A percentile compares a stretch with the other conserved stretches of the same genome.
These are phyloP conservation scores for Solanum bukasovii DNA, from an alignment of 257 asterid species.

Conservation along the genomic window DNA sequence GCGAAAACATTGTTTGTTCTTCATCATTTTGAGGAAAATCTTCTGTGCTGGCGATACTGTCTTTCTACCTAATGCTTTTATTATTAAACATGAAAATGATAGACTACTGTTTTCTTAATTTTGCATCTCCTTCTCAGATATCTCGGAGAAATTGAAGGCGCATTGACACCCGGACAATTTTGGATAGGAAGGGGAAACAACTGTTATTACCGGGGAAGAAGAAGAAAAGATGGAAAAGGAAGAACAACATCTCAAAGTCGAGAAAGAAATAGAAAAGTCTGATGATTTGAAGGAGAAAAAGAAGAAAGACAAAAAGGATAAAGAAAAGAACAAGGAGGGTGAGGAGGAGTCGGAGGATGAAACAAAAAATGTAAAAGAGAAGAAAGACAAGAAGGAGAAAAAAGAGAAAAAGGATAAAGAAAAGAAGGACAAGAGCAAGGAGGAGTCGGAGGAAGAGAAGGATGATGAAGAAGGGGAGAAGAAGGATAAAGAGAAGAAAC, in stretches of 20 bases:
- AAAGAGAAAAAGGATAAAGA: neutral
- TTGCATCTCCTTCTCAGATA: neutral
- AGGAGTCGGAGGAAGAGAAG: slow-evolving; percentile 2
- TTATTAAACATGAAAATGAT: neutral
- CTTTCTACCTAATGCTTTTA: neutral
- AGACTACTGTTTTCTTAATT: neutral
- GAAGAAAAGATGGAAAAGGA: neutral
- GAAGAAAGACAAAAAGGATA: neutral
- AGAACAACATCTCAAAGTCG: neutral
- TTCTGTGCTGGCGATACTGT: neutral
- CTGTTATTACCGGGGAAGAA: neutral
- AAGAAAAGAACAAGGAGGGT: neutral
- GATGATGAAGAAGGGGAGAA: neutral
- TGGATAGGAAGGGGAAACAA: neutral
- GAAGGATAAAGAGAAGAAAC: neutral
- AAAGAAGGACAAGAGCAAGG: neutral
- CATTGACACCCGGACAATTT: neutral
- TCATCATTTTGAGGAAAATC: neutral
- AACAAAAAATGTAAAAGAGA: neutral
- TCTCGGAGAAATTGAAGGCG: neutral
- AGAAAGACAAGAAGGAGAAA: neutral
- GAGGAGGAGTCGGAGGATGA: neutral
- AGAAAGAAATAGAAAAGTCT: neutral
- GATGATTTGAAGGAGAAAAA: neutral
- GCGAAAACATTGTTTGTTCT: neutral